Evolutionary conservation across 139 green algal species (phyloP).

Genomic region (Raphidocelis subcapitata): DNA sequence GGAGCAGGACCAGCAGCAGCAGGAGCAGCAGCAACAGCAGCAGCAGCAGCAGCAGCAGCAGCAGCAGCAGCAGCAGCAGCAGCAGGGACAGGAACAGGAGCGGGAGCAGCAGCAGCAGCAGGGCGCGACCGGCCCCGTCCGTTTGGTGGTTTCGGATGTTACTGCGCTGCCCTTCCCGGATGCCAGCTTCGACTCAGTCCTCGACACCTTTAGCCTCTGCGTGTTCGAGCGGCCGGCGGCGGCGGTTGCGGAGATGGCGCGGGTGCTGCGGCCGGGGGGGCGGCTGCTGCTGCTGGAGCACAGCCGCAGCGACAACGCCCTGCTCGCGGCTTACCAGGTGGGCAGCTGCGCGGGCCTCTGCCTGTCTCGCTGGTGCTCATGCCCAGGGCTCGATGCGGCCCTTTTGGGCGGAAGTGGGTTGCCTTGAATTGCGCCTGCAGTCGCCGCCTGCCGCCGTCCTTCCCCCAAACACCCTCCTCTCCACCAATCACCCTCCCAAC

Average conservation of each 20-base stretch:
- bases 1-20: neutral
- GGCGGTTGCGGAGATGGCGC: slow-evolving; percentile 55
- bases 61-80: neutral
- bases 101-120: neutral
- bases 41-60: neutral
- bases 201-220: slow-evolving; percentile 77
- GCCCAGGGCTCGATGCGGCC: neutral
- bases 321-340: slow-evolving; percentile 66
- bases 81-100: neutral
- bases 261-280: slow-evolving; percentile 55
- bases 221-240: slow-evolving; percentile 53
- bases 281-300: slow-evolving; percentile 71
- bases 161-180: slow-evolving; percentile 45
- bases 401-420: neutral
- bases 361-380: neutral
- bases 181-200: slow-evolving; percentile 55
- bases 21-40: slow-evolving; percentile 2
- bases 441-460: neutral
- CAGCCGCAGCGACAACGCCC: slow-evolving; percentile 40
- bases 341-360: neutral
- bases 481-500: no score
- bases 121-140: neutral
- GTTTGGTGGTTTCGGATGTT: slow-evolving; percentile 47
- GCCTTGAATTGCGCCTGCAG: neutral
- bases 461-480: no score